A percentile compares a stretch with the other conserved stretches of the same genome.
phyloP scores from a whole-genome alignment of 768 basidiomycete species.

The Cantharellus anzutake region DNA sequence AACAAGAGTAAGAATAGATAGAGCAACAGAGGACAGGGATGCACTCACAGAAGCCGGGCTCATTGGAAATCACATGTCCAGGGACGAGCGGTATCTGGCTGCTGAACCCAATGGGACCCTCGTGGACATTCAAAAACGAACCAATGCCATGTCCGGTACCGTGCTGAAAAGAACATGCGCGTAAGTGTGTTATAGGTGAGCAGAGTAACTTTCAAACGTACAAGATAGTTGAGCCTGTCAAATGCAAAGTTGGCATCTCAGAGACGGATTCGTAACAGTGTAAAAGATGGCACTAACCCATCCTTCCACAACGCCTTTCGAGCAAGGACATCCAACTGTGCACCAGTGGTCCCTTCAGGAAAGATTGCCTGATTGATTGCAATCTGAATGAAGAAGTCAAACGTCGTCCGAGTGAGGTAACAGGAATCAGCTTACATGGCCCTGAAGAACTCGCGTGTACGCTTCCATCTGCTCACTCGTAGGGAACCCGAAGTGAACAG shows the following conservation, averaged over 20 bases:
- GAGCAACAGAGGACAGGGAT: constrained; percentile 7
- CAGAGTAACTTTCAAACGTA: neutral
- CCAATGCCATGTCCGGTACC: constrained; percentile 87
- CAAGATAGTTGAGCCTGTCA: constrained; percentile 16
- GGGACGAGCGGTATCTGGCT: constrained; percentile 46
- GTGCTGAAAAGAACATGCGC: constrained; percentile 28
- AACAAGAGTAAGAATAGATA: neutral
- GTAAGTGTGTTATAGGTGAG: neutral
- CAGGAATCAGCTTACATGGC: constrained; percentile 29
- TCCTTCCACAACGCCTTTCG: constrained; percentile 76
- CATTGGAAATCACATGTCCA: constrained; percentile 89
- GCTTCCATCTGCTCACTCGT: constrained; percentile 76
- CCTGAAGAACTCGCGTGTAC: constrained; percentile 88
- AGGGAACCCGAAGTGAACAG: constrained; percentile 72
- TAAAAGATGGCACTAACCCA: constrained; percentile 18
- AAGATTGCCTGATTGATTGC: constrained; percentile 81
- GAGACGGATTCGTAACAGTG: neutral
- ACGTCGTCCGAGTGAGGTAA: neutral
- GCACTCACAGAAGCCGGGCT: constrained; percentile 76
- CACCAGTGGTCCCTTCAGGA: constrained; percentile 75
- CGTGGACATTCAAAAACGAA: constrained; percentile 37
- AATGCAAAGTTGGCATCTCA: neutral
- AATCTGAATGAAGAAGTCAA: constrained; percentile 30
- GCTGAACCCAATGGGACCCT: constrained; percentile 54
- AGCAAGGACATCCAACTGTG: constrained; percentile 74